Evolutionary conservation across 2,329 filamentous ascomycete genomes (phyloP).

Genomic region (Aureobasidium sp.): DNA sequence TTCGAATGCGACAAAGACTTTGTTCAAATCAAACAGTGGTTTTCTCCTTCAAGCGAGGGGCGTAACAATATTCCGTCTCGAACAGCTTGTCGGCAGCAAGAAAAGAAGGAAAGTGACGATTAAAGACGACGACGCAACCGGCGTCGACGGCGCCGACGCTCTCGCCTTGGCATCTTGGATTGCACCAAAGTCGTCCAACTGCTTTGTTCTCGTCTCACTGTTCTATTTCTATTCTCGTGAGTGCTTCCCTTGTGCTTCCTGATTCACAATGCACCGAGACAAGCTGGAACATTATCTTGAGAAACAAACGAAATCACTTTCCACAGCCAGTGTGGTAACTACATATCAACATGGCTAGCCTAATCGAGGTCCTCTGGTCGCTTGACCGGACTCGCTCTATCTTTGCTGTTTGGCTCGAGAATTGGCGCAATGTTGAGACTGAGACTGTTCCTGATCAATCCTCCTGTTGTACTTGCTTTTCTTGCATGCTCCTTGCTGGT

Average conservation of each 20-base stretch:
- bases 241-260: not conserved
- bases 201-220: constrained; percentile 6
- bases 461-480: constrained; percentile 26
- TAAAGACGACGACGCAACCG: constrained; percentile 7
- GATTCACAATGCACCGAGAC: not conserved
- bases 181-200: too few relatives aligned
- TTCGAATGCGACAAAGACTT: not conserved
- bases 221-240: not conserved
- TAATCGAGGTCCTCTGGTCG: constrained; percentile 40
- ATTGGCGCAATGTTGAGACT: constrained; percentile 29
- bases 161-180: not conserved
- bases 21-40: not conserved
- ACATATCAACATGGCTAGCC: not conserved
- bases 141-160: not conserved
- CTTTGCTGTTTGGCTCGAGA: constrained; percentile 18
- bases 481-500: constrained; percentile 14
- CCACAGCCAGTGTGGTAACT: not conserved
- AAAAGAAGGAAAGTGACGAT: constrained; percentile 8
- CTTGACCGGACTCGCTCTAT: constrained; percentile 36
- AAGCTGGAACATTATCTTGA: not conserved
- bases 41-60: not conserved
- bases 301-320: not conserved
- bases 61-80: not conserved
- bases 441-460: constrained; percentile 32
- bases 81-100: not conserved